Conservation (phyloP, 169 alveolate genomes). For the Plasmodium gallinaceum region DNA sequence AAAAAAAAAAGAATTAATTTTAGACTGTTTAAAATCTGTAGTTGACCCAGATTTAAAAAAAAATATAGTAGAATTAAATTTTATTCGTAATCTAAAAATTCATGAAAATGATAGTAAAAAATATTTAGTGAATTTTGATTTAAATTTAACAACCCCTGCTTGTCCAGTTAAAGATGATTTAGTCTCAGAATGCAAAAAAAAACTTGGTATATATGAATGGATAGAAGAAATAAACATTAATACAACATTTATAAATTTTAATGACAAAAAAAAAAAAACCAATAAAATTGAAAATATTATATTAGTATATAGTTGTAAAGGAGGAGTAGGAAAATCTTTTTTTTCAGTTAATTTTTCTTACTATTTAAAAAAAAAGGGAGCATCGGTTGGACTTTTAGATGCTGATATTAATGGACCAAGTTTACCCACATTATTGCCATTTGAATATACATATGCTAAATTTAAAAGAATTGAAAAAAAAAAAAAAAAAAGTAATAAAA, state of each 20-base stretch:
- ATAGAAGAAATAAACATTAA: conserved; percentile 78
- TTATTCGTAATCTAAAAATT: conserved; percentile 82
- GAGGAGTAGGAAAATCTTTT: conserved; percentile 98
- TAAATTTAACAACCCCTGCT: conserved; percentile 89
- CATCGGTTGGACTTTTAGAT: conserved; percentile 95
- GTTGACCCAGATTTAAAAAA: conserved; percentile 88
- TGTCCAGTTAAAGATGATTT: conserved; percentile 87
- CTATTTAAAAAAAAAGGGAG: conserved; percentile 88
- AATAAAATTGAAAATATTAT: conserved; percentile 85
- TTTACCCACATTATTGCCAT: conserved; percentile 93
- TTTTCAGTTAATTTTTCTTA: conserved; percentile 92
- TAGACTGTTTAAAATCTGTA: conserved; percentile 78
- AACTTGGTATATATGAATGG: conserved; percentile 77
- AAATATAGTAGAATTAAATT: conserved; percentile 86
- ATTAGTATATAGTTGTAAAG: conserved; percentile 97
- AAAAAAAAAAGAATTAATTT: conserved; percentile 67
- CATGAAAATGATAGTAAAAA: conserved; percentile 62
- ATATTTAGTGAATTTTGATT: conserved; percentile 78
- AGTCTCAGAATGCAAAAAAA: conserved; percentile 75
- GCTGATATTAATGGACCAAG: conserved; percentile 98
- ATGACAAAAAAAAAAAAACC: conserved; percentile 15
- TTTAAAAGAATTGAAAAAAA: conserved; percentile 55
- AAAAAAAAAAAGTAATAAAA: conserved; percentile 14
- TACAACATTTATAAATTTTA: conserved; percentile 34
- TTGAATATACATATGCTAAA: conserved; percentile 78